A percentile compares a stretch with the other conserved stretches of the same genome.
These are phyloP conservation scores for Sanghuangporus weigelae DNA, from an alignment of 1,284 basidiomycete species.

Conservation along the genomic window DNA sequence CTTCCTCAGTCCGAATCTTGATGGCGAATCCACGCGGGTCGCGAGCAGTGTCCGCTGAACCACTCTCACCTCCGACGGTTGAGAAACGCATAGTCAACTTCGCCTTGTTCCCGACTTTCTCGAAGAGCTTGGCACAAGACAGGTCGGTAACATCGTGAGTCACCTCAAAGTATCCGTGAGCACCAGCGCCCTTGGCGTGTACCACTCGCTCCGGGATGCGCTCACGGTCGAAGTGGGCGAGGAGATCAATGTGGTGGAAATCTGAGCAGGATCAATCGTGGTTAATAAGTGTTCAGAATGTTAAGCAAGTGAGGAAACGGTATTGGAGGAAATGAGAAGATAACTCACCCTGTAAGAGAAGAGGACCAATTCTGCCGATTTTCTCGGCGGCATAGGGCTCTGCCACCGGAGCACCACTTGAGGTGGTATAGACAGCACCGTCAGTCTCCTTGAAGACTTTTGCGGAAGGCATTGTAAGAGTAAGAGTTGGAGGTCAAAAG, in stretches of 20 bases:
- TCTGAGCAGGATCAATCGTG: slow-evolving; percentile 39
- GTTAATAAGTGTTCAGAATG: background rate
- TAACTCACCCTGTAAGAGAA: slow-evolving; percentile 74
- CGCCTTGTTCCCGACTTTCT: slow-evolving; percentile 64
- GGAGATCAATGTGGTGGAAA: slow-evolving; percentile 84
- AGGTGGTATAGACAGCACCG: slow-evolving; percentile 74
- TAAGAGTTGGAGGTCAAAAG: background rate
- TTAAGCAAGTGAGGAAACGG: background rate
- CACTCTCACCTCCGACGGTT: slow-evolving; percentile 83
- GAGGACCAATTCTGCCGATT: slow-evolving; percentile 70
- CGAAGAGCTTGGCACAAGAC: slow-evolving; percentile 69
- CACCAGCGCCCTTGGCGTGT: slow-evolving; percentile 84
- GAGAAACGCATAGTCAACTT: slow-evolving; percentile 80
- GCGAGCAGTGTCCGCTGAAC: slow-evolving; percentile 86
- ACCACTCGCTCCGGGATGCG: slow-evolving; percentile 95
- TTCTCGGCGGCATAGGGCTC: slow-evolving; percentile 78
- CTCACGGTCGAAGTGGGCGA: slow-evolving; percentile 91
- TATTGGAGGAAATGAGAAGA: slow-evolving; percentile 16
- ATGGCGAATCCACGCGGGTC: slow-evolving; percentile 91
- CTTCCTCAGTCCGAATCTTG: slow-evolving; percentile 87
- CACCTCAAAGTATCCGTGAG: slow-evolving; percentile 88
- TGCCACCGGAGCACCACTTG: slow-evolving; percentile 69
- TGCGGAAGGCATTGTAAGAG: slow-evolving; percentile 52
- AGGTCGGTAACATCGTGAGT: slow-evolving; percentile 82
- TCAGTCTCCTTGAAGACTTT: slow-evolving; percentile 53